These are phyloP conservation scores for Termitomyces sp. DNA, from an alignment of 768 basidiomycete genomes.

Conservation along the genomic window DNA sequence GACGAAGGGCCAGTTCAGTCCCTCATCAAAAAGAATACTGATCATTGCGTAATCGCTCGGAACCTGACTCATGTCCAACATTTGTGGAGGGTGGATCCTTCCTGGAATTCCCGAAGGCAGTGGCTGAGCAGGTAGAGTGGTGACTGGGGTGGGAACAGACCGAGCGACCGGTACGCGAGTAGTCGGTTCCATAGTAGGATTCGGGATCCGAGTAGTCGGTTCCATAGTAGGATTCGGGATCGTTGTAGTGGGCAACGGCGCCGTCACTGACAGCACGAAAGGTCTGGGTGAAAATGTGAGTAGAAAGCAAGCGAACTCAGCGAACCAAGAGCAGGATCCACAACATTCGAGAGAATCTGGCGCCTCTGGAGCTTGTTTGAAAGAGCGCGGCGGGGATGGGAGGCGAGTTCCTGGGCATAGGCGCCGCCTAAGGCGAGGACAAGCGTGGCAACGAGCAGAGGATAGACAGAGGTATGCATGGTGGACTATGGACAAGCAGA, in stretches of 20 bases:
- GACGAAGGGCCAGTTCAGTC: slow-evolving; percentile 68
- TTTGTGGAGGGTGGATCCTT: slow-evolving; percentile 45
- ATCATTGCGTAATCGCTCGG: slow-evolving; percentile 42
- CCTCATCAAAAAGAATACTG: slow-evolving; percentile 55
- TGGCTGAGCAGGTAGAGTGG: slow-evolving; percentile 23
- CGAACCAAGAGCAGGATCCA: neutral
- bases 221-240: slow-evolving; percentile 38
- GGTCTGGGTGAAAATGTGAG: neutral
- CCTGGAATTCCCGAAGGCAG: slow-evolving; percentile 59
- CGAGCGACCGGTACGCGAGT: slow-evolving; percentile 13
- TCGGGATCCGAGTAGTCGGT: slow-evolving; percentile 35
- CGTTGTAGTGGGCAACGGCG: slow-evolving; percentile 25
- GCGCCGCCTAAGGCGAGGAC: slow-evolving; percentile 21
- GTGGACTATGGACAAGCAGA: slow-evolving; percentile 12
- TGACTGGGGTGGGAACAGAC: slow-evolving; percentile 16
- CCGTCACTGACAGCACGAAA: slow-evolving; percentile 37
- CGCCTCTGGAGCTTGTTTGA: slow-evolving; percentile 13
- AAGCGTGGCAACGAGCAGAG: slow-evolving; percentile 23
- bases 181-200: slow-evolving; percentile 39
- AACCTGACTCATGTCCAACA: slow-evolving; percentile 19
- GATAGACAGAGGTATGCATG: slow-evolving; percentile 25
- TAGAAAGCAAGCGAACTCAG: neutral
- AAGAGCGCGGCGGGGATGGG: slow-evolving; percentile 31
- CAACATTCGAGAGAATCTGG: neutral
- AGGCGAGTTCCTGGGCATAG: slow-evolving; percentile 16